A percentile compares a stretch with the other conserved stretches of the same genome.
Evolutionary conservation across 192 early-diverging fungal genomes (phyloP).

Genomic region (Entomortierella beljakovae): DNA sequence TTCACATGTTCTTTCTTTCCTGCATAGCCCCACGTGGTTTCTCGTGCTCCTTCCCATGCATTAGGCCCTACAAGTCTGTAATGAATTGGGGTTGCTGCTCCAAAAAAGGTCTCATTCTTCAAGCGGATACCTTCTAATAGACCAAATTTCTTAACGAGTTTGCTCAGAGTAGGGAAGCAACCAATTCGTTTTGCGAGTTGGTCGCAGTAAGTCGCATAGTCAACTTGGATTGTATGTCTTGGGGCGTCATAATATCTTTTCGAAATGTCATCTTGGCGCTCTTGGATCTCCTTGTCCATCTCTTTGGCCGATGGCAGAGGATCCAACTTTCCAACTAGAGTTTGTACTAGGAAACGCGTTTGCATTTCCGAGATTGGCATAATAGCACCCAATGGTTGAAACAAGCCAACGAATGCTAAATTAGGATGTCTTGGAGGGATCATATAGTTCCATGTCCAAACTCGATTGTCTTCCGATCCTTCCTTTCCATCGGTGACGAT

Average conservation of each 20-base stretch:
- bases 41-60: too few species aligned
- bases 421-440: conserved; percentile 61
- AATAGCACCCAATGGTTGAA: conserved; percentile 64
- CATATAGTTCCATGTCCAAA: conserved; percentile 68
- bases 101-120: conserved; percentile 7
- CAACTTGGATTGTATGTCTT: conserved; percentile 65
- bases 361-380: conserved; percentile 71
- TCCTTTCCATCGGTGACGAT: conserved; percentile 50
- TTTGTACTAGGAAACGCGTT: conserved; percentile 58
- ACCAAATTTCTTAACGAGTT: conserved; percentile 39
- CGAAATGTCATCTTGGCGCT: conserved; percentile 23
- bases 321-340: conserved; percentile 44
- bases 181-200: conserved; percentile 58
- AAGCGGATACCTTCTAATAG: conserved; percentile 16
- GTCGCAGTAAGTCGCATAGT: conserved; percentile 60
- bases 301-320: conserved; percentile 21
- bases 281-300: conserved; percentile 60
- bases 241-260: conserved; percentile 40
- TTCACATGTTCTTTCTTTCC: too few species aligned
- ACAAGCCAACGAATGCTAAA: conserved; percentile 69
- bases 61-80: too few species aligned
- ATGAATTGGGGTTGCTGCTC: too few species aligned
- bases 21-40: too few species aligned
- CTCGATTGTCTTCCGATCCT: conserved; percentile 54
- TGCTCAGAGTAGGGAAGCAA: conserved; percentile 55